Evolutionary conservation across 306 rosid species (phyloP), one percentile per base, ranked within the genome.

Genomic region (Heteromeles arbutifolia): DNA sequence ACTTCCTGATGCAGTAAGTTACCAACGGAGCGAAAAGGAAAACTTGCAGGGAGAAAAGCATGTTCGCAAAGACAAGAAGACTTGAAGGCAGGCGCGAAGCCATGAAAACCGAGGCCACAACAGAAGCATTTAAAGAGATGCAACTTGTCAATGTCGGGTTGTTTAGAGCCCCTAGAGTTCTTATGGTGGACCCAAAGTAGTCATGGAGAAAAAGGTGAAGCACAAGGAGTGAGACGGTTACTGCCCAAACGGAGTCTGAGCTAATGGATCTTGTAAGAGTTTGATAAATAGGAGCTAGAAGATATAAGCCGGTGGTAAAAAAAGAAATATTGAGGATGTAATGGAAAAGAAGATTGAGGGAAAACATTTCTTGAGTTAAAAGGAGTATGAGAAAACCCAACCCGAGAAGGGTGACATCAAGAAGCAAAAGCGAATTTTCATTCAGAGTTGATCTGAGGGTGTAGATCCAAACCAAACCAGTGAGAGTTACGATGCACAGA

Each of bases 21-120:
- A 92, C 91, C 79, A 94, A 78, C 4, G 98, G 98, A 84, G 94
- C 96, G 74, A 94, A 94, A 17, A 94, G 97, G 84, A 91, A 94
- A 77, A 91, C 91, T 78, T 88, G 96, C 75, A 94, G 79, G 22
- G 98, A 91, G 84, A 94, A 94, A 67, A 91, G 71, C 97, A 91
- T 86, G 83, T 90, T 80, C 12, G 87, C 94, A 48, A 94, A 94
- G 52, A 94, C 96, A 61, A 88, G 96, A n/a, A 88, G 80, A 34
- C 95, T 87, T 11, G 98, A 94, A 1, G 95, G 94, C 75, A 94
- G 97, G 41, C 93, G 90, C 6, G 98, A 93, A 9, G 97, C 93
- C 5, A 93, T 77, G 65, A 93, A 90, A 79, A 91, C 97, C 1
- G 98, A 93, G 76, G 98, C 96, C 14, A 93, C 96, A 45, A 93